Conservation (phyloP, 306 rosid genomes). For the Alnus rubra region DNA sequence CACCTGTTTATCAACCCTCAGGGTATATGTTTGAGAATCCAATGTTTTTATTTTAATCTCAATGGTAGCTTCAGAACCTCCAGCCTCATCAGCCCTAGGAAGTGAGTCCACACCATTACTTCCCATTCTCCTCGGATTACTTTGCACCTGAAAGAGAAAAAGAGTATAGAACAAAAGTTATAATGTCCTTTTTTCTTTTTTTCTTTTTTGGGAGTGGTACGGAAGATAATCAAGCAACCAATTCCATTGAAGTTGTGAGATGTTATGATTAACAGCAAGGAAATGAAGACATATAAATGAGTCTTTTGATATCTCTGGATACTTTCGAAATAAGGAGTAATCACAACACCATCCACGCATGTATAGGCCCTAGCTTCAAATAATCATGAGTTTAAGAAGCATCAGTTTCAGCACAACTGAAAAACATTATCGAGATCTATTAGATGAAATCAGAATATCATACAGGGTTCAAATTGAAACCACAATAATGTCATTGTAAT, state of each 20-base stretch:
- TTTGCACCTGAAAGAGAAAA: conserved; percentile 31
- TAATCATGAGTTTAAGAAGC: neutral
- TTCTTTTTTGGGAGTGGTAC: conserved; percentile 12
- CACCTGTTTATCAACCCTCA: conserved; percentile 97
- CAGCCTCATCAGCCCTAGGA: conserved; percentile 40
- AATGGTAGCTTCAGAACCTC: conserved; percentile 67
- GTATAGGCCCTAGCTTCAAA: neutral
- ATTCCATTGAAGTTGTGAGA: neutral
- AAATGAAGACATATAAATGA: neutral
- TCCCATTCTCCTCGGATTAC: conserved; percentile 63
- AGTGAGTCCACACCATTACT: conserved; percentile 44
- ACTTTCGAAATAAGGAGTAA: neutral
- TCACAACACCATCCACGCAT: neutral
- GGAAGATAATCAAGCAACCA: neutral
- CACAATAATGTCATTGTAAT: neutral
- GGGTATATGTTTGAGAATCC: conserved; percentile 89
- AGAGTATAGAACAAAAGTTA: conserved; percentile 12
- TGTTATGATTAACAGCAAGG: neutral
- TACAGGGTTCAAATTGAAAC: neutral
- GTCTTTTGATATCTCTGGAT: neutral
- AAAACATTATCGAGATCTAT: neutral
- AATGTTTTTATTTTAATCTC: conserved; percentile 93
- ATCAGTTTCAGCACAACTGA: neutral
- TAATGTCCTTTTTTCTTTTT: conserved; percentile 3
- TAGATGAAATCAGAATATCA: neutral